Conservation (phyloP, 306 rosid species). For the Rosa multiflora region DNA sequence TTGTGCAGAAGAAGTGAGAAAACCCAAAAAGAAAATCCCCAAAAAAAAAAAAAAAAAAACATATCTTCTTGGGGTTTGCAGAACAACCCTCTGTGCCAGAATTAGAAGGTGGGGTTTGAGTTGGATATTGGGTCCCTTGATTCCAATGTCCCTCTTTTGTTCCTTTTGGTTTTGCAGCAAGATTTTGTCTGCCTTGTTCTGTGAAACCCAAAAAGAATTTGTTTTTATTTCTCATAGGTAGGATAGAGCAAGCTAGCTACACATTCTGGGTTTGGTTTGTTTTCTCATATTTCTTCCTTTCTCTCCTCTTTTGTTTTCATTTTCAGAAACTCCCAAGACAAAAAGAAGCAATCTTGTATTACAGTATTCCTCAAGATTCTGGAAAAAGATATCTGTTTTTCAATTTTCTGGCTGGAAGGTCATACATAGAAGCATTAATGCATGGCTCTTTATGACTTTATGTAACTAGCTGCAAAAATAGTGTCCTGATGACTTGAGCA, state of each 20-base stretch:
- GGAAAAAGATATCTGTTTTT: neutral
- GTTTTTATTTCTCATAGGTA: neutral
- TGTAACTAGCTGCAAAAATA: neutral
- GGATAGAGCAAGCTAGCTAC: neutral
- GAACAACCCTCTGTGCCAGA: slow-evolving; percentile 23
- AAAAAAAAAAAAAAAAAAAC: neutral
- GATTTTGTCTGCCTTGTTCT: slow-evolving; percentile 43
- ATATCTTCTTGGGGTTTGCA: slow-evolving; percentile 62
- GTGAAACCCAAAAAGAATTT: slow-evolving; percentile 15
- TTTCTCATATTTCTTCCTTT: slow-evolving; percentile 14
- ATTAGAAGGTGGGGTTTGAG: slow-evolving; percentile 34
- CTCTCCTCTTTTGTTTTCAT: slow-evolving; percentile 25
- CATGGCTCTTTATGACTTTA: neutral
- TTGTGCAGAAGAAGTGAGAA: slow-evolving; percentile 24
- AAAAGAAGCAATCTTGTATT: neutral
- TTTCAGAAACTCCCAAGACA: neutral
- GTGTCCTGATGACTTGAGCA: slow-evolving; percentile 5
- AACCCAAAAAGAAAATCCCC: slow-evolving; percentile 28
- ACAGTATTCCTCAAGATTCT: neutral
- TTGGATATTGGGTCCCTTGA: slow-evolving; percentile 40
- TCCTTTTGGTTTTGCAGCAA: slow-evolving; percentile 46
- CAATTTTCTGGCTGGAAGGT: neutral
- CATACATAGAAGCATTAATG: neutral
- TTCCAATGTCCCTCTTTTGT: slow-evolving; percentile 30
- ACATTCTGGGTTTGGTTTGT: neutral